Percentiles rank a stretch among this genome's conserved stretches.
Evolutionary conservation across 176 grass and related monocot genomes (phyloP).

Genomic region (Oryza rufipogon): DNA sequence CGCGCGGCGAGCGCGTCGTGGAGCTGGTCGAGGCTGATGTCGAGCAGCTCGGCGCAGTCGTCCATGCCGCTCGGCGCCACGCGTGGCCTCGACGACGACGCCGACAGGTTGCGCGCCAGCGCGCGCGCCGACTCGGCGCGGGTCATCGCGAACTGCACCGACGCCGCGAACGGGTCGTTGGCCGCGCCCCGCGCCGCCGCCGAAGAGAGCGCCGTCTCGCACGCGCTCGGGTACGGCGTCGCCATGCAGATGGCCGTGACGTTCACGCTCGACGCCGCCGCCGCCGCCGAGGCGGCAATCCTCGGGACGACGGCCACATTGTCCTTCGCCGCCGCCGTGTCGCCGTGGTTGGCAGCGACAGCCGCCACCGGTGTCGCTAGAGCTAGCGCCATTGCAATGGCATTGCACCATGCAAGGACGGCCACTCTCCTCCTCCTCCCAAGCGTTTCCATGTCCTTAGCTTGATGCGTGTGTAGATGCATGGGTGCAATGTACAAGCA

Average conservation of each 20-base stretch:
- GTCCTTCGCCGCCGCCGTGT: neutral
- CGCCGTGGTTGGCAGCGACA: neutral
- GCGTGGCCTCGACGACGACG: neutral
- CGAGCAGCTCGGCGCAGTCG: slow-evolving; percentile 87
- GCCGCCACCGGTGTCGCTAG: slow-evolving; percentile 10
- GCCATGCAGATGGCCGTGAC: slow-evolving; percentile 50
- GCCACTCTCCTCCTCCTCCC: slow-evolving; percentile 10
- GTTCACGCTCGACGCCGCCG: neutral
- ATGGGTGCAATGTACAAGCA: neutral
- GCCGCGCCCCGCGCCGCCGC: neutral
- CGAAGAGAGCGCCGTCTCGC: slow-evolving; percentile 58
- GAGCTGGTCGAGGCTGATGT: slow-evolving; percentile 65
- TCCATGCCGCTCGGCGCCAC: slow-evolving; percentile 38
- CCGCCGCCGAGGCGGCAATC: neutral
- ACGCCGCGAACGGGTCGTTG: slow-evolving; percentile 55
- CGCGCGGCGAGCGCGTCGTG: slow-evolving; percentile 39
- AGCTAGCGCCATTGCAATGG: slow-evolving; percentile 34
- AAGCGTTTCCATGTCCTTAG: slow-evolving; percentile 22
- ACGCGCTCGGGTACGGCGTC: slow-evolving; percentile 64
- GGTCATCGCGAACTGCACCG: slow-evolving; percentile 74
- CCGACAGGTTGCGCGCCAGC: slow-evolving; percentile 64
- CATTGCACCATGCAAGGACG: slow-evolving; percentile 29
- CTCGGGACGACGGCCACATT: neutral
- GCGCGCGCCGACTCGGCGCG: slow-evolving; percentile 48
- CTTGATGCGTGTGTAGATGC: neutral